Evolutionary conservation across 2,329 filamentous ascomycete species (phyloP), one percentile per base, ranked within the genome.

Genomic region (Colletotrichum sidae): DNA sequence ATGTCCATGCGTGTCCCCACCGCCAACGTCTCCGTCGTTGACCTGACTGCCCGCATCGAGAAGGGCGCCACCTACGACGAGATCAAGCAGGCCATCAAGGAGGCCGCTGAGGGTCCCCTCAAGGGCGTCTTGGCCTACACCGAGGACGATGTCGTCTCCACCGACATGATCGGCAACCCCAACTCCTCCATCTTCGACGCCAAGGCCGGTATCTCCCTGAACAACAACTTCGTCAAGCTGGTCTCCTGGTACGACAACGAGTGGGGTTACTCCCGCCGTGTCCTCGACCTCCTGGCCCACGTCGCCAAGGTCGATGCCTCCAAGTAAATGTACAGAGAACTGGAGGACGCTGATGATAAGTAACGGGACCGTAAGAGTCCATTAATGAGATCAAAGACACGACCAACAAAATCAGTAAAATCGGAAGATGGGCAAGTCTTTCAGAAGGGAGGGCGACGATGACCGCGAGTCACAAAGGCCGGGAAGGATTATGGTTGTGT

Each of bases 1-100:
- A 98, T 99, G 96, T 89, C 96, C 77, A 96, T 99, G 92, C 96
- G 96, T 92, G 95, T 99, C 67, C 96, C 96, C 74, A 98, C 96
- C 74, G 84, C 93, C 88, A 98, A 99, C 88, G 96, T 99, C 82
- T 99, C 96, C 75, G 96, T 98, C 81, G 96, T 99, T 78, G 96
- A 99, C 84, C 85, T 99, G 80, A 99, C 96, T 77, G 89, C 84
- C 88, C 94, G 95, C 77, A 87, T 96, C 74, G 92, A 97, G 90
- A 98, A 97, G 91, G 83, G 83, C 76, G 94, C 92, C 76, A 81
- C 81, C 72, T 96, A 96, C 83, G 94, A 97, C 65, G 85, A 96
- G 82, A 98, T 99, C 90, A 98, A 97, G 91, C 81, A 85, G 70
- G 88, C 88, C 81, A 84, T 99, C 86, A 97, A 94, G 92, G 90